Evolutionary conservation across 169 alveolate species (phyloP).

Genomic region (Blepharisma undulans): DNA sequence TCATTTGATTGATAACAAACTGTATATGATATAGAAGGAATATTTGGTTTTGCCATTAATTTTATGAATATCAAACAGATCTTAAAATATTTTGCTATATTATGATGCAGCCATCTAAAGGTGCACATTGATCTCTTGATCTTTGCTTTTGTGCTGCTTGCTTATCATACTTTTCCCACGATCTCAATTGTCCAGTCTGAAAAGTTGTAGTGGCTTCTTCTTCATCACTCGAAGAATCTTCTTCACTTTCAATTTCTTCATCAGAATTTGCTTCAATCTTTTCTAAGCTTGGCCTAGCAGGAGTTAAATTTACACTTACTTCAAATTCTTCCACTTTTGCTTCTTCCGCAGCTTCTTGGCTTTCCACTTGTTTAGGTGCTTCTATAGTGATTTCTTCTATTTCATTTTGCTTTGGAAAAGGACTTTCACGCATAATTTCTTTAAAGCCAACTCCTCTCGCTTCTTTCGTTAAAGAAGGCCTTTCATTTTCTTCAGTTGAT

Average conservation of each 20-base stretch:
- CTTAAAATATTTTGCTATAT: not conserved
- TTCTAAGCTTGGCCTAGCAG: not conserved
- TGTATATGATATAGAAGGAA: no score
- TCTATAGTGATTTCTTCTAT: not conserved
- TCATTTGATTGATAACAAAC: no score
- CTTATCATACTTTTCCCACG: conserved; percentile 18
- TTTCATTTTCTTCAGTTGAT: not conserved
- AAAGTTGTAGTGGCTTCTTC: not conserved
- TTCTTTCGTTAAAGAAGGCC: not conserved
- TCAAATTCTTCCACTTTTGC: not conserved
- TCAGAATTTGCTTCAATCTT: not conserved
- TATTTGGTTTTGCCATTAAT: no score
- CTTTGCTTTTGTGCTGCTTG: not conserved
- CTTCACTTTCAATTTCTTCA: not conserved
- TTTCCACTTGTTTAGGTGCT: not conserved
- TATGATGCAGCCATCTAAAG: not conserved
- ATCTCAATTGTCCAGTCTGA: not conserved
- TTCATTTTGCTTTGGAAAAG: not conserved
- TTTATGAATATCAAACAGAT: no score
- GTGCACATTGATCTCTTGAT: conserved; percentile 29
- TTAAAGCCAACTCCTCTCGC: not conserved
- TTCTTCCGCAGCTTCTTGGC: not conserved
- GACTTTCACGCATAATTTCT: not conserved
- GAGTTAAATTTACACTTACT: not conserved
- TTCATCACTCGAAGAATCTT: not conserved